Base-by-base conservation (phyloP, 768 basidiomycete genomes). In the Trametes maxima region DNA sequence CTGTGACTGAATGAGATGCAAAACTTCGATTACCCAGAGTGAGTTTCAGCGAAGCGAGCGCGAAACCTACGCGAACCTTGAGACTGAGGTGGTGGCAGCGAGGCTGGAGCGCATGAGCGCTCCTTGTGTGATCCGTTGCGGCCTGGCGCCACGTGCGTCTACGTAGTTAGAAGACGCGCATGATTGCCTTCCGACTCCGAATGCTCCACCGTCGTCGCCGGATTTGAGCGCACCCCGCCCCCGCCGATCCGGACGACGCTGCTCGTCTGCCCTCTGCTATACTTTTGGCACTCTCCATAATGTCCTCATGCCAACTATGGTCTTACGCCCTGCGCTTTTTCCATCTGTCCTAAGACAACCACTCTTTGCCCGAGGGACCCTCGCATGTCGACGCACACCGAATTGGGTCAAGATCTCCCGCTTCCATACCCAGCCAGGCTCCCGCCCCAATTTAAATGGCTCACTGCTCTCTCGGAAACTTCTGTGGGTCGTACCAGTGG, bases 401-500 rank as follows among this genome's bases (percentile, higher is more conserved):
- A 64, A 53, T 43, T 70, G 66, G 49, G 14, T 39, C 50, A n/a
- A 17, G 44, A 16, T 37, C 22, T 37, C 57, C 49, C 51, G 61
- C 43, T 52, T 69, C 56, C 60, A 70, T 54, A 56, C 72, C 63
- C 59, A 62, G 36, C 77, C 76, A 63, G 76, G 79, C 68, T 73
- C 73, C 22, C 74, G 68, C 52, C 67, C 73, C 13, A 72, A 76
- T 19, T 60, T 68, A 37, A 64, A 64, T 53, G 67, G 72, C 52
- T 74, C 69, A 51, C 60, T 68, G 11, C 64, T 71, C 62, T 62
- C 71, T 22, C 69, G 75, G 37, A 69, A 43, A 21, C 74, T 54
- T 8, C 70, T 85, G 54, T 89, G 86, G 86, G 67, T 85, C 13
- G 64, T 83, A 33, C 87, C 89, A 0, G 65, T 86, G 3, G 78